A percentile compares a stretch with the other conserved stretches of the same genome.
Evolutionary conservation across 2,329 filamentous ascomycete genomes (phyloP).

Genomic region (Diaporthe longicolla): DNA sequence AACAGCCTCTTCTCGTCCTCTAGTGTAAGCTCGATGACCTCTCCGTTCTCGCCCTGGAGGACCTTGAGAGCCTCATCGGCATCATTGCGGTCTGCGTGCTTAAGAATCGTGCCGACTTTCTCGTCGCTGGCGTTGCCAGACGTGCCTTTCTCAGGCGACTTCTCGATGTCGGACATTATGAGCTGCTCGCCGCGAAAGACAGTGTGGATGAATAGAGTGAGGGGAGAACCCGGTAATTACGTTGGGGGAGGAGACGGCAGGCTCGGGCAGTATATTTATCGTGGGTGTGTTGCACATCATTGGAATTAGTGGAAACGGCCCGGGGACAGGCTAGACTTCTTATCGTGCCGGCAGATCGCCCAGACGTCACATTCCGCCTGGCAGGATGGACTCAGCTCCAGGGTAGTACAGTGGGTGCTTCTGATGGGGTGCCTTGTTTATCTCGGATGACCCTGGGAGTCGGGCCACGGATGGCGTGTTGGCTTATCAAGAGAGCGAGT

Average conservation of each 20-base stretch:
- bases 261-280: background rate
- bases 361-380: slow-evolving; percentile 14
- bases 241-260: background rate
- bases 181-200: background rate
- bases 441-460: background rate
- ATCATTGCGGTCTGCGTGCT: slow-evolving; percentile 56
- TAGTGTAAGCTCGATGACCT: slow-evolving; percentile 54
- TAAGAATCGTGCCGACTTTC: slow-evolving; percentile 43
- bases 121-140: slow-evolving; percentile 11
- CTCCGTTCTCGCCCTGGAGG: slow-evolving; percentile 52
- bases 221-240: background rate
- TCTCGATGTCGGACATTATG: slow-evolving; percentile 42
- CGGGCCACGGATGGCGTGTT: background rate
- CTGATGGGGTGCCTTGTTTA: background rate
- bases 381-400: slow-evolving; percentile 6
- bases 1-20: slow-evolving; percentile 58
- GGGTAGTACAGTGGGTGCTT: background rate
- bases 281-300: background rate
- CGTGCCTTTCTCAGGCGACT: slow-evolving; percentile 39
- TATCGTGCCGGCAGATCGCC: slow-evolving; percentile 33
- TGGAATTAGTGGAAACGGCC: slow-evolving; percentile 3
- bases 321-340: slow-evolving; percentile 9
- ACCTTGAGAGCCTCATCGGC: slow-evolving; percentile 60
- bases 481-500: slow-evolving; percentile 2
- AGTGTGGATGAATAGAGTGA: background rate